Percentiles rank a stretch among this genome's conserved stretches.
phyloP scores from a whole-genome alignment of 2,329 filamentous ascomycete species.

The Colletotrichum eleusines region DNA sequence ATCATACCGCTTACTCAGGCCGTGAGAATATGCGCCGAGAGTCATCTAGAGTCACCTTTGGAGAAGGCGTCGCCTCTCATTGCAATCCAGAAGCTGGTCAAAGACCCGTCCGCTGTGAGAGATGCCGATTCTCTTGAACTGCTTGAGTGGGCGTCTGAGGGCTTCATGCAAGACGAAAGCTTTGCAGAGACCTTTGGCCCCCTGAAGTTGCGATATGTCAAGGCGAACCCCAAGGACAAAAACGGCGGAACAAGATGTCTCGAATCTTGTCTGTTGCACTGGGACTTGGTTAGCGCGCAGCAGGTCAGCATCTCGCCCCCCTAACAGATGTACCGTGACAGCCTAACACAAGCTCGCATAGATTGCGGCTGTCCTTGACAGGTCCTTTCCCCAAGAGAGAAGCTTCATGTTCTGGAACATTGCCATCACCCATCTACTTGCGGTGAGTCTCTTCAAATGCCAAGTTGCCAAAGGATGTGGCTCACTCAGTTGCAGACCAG shows the following conservation, averaged over 20 bases:
- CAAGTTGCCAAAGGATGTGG: too few relatives aligned
- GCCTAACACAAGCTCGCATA: conserved; percentile 45
- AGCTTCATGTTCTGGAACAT: conserved; percentile 68
- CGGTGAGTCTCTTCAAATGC: conserved; percentile 54
- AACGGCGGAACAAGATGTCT: conserved; percentile 58
- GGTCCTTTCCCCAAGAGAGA: conserved; percentile 62
- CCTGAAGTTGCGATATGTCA: conserved; percentile 63
- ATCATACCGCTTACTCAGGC: conserved; percentile 51
- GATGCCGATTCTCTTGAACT: conserved; percentile 66
- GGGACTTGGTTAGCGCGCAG: conserved; percentile 69
- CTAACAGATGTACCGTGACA: background rate
- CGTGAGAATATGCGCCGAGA: conserved; percentile 63
- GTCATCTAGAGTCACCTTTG: conserved; percentile 62
- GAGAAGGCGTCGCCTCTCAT: conserved; percentile 60
- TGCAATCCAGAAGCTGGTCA: conserved; percentile 60
- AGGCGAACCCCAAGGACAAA: conserved; percentile 64
- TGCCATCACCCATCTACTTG: conserved; percentile 64
- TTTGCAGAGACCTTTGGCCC: conserved; percentile 63
- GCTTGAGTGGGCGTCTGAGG: conserved; percentile 65
- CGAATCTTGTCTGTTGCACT: conserved; percentile 65
- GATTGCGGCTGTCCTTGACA: conserved; percentile 67
- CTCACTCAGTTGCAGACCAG: conserved; percentile 53
- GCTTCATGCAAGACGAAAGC: conserved; percentile 53
- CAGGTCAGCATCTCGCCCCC: conserved; percentile 57
- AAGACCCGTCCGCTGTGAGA: conserved; percentile 59